Evolutionary conservation across 306 rosid genomes (phyloP).

Genomic region (Canavalia gladiata): DNA sequence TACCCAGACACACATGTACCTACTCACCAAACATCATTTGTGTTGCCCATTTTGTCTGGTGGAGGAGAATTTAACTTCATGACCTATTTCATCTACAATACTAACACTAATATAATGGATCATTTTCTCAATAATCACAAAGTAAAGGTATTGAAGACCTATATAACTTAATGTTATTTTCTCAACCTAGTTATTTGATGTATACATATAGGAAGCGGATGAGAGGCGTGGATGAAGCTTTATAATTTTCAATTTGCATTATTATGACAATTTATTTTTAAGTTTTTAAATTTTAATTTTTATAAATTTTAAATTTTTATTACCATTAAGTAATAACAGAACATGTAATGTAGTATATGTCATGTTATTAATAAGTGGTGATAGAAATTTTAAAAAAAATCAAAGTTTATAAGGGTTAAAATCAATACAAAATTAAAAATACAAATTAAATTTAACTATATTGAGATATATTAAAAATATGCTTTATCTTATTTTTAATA

Average conservation of each 20-base stretch:
- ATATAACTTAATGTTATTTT: not conserved
- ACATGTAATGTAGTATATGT: not conserved
- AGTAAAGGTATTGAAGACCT: not conserved
- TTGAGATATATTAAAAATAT: too few relatives aligned
- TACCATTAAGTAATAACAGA: not conserved
- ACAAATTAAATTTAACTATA: too few relatives aligned
- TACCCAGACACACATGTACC: slow-evolving; percentile 35
- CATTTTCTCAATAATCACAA: not conserved
- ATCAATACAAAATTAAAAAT: too few relatives aligned
- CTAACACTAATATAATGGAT: not conserved
- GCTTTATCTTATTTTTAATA: not conserved
- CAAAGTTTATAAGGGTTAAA: too few relatives aligned
- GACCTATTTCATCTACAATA: not conserved
- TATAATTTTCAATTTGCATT: not conserved
- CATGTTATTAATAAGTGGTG: too few relatives aligned
- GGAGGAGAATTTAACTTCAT: slow-evolving; percentile 33
- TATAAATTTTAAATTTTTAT: not conserved
- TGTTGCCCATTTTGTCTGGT: slow-evolving; percentile 48
- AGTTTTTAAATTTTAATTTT: too few relatives aligned
- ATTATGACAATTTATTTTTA: too few relatives aligned
- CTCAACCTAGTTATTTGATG: not conserved
- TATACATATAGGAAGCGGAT: slow-evolving; percentile 9
- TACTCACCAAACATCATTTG: slow-evolving; percentile 42
- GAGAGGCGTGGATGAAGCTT: not conserved
- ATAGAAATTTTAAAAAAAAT: too few relatives aligned